These are phyloP conservation scores for Apiotrichum domesticum DNA, from an alignment of 1,284 basidiomycete species.

Conservation along the genomic window DNA sequence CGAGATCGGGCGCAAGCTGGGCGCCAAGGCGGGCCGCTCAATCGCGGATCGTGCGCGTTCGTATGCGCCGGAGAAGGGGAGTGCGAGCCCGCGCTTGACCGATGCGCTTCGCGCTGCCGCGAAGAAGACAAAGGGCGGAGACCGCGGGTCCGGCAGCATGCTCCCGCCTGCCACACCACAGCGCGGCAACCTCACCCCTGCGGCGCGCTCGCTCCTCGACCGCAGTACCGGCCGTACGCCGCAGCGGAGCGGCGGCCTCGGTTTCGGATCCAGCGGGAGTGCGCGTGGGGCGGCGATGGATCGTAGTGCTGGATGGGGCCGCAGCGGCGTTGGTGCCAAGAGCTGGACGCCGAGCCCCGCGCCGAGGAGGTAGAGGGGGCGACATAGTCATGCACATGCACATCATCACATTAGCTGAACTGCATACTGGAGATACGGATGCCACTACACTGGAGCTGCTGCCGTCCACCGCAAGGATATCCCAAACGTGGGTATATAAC, in stretches of 20 bases:
- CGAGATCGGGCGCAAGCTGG: slow-evolving; percentile 67
- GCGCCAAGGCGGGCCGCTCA: slow-evolving; percentile 51
- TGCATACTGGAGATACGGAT: no score
- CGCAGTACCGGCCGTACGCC: slow-evolving; percentile 50
- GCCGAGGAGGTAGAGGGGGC: background rate
- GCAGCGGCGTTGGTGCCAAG: slow-evolving; percentile 1
- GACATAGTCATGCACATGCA: no score
- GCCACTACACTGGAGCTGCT: no score
- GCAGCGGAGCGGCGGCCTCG: slow-evolving; percentile 43
- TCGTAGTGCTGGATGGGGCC: slow-evolving; percentile 57
- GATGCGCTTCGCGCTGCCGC: slow-evolving; percentile 35
- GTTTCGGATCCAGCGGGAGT: slow-evolving; percentile 52
- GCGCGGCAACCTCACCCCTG: slow-evolving; percentile 67
- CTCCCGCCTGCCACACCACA: slow-evolving; percentile 64
- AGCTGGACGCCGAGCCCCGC: slow-evolving; percentile 14
- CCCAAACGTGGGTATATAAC: background rate
- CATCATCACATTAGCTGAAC: no score
- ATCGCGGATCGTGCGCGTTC: slow-evolving; percentile 43
- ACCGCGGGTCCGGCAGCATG: slow-evolving; percentile 51
- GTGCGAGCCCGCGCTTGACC: slow-evolving; percentile 41
- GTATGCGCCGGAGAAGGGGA: slow-evolving; percentile 51
- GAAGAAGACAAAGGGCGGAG: slow-evolving; percentile 30
- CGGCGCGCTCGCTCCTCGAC: slow-evolving; percentile 66
- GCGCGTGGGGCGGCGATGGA: slow-evolving; percentile 66
- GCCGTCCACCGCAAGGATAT: background rate